Evolutionary conservation across 768 basidiomycete species (phyloP), one percentile per base, ranked within the genome.

Genomic region (Amanita subjunquillea): DNA sequence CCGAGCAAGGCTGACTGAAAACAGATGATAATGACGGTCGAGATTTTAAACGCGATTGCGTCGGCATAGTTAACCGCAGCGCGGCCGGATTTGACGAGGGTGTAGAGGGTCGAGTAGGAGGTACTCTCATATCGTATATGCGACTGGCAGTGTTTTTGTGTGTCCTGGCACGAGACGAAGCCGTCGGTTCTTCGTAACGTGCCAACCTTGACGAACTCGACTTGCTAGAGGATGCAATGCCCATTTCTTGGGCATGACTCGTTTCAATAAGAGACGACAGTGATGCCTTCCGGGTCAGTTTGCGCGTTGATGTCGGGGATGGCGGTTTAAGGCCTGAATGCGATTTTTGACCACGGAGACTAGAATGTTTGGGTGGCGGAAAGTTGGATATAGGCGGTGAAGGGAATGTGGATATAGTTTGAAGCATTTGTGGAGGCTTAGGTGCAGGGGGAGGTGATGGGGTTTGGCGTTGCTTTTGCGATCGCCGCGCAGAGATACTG

Each of bases 1-100:
- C 57, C 44, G 64, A 62, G 70, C 51, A 17, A 71, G 55, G 23
- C 20, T 76, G 65, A 32, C 78, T 76, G 64, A 92, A 94, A 15
- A 93, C 76, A 46, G 83, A 73, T n/a, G 84, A 81, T 32, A 94
- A 74, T 0, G 89, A 71, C 34, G 88, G 82, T 38, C 92, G 78
- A 3, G 80, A 70, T 69, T 87, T 91, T 27, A 83, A 67, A 43
- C 87, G 80, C 4, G 83, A 79, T 48, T 85, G 83, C 4, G 87
- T 91, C 1, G 91, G 91, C 85, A 92, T 86, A 23, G 91, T 94
- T 48, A 93, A 74, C 47, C 89, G 82, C 49, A 88, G 74, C 17
- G 87, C 88, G 9, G 76, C 78, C 20, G 87, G 75, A 65, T 87
- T 89, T 4, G 85, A 77, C 9, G 87, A 87, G 1, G 89, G 87